Evolutionary conservation across 192 early-diverging fungal genomes (phyloP).

Genomic region (Linnemannia schmuckeri): DNA sequence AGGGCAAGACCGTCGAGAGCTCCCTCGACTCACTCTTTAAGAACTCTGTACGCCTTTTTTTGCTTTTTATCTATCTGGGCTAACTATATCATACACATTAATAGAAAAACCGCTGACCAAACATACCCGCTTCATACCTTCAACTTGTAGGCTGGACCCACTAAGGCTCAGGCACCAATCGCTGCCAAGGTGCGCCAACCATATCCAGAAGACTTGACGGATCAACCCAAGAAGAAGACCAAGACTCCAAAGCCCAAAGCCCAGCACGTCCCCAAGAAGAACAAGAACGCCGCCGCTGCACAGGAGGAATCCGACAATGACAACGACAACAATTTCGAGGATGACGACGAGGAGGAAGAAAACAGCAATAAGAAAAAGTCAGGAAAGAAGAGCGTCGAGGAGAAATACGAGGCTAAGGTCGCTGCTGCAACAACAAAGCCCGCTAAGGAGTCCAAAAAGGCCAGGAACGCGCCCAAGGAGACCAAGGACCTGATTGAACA

Average conservation of each 20-base stretch:
- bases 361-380: conserved; percentile 28
- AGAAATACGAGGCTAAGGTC: conserved; percentile 48
- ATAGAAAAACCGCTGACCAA: neutral
- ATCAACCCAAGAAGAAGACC: conserved; percentile 36
- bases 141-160: conserved; percentile 49
- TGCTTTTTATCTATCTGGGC: neutral
- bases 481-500: conserved; percentile 39
- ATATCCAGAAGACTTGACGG: conserved; percentile 42
- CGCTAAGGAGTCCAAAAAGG: conserved; percentile 31
- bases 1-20: conserved; percentile 59
- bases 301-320: neutral
- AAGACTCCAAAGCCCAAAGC: conserved; percentile 50
- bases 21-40: conserved; percentile 74
- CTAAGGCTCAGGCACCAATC: conserved; percentile 29
- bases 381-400: conserved; percentile 30
- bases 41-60: conserved; percentile 59
- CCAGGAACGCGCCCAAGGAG: conserved; percentile 42
- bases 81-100: neutral
- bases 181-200: conserved; percentile 44
- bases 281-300: conserved; percentile 25
- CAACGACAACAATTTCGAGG: neutral
- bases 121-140: conserved; percentile 11
- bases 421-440: conserved; percentile 3
- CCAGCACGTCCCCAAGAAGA: conserved; percentile 41
- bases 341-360: conserved; percentile 27